phyloP scores from a whole-genome alignment of 2,329 filamentous ascomycete genomes.

The Orbilia quercus region DNA sequence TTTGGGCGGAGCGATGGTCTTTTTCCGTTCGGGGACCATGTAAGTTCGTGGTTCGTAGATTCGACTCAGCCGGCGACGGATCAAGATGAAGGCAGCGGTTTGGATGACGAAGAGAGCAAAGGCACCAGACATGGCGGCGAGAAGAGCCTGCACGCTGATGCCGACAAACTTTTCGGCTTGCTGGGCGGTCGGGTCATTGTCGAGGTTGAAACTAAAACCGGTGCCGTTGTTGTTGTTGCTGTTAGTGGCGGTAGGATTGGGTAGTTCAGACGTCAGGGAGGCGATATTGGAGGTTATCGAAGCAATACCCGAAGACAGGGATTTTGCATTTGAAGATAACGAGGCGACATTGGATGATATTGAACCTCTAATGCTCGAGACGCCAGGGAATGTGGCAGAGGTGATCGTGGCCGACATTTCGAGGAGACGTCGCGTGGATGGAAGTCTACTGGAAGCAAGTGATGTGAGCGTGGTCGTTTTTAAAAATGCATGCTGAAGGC shows the following conservation, averaged over 20 bases:
- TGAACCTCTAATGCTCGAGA: conserved; percentile 9
- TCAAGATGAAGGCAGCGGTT: conserved; percentile 33
- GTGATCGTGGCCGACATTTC: conserved; percentile 29
- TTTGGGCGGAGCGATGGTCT: conserved; percentile 36
- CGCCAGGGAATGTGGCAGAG: conserved; percentile 11
- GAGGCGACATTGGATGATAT: conserved; percentile 4
- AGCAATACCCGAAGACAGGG: conserved; percentile 1
- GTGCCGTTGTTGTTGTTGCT: conserved; percentile 1
- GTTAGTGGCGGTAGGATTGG: conserved; percentile 25
- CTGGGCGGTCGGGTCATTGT: conserved; percentile 34
- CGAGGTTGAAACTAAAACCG: conserved; percentile 3
- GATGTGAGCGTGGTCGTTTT: conserved; percentile 6
- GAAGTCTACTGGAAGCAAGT: conserved; percentile 11
- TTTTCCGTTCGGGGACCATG: conserved; percentile 53
- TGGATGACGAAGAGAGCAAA: conserved; percentile 50
- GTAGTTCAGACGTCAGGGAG: conserved; percentile 15
- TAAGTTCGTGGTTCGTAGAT: conserved; percentile 53
- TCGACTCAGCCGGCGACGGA: conserved; percentile 34
- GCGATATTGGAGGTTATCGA: conserved; percentile 17
- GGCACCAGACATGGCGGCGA: conserved; percentile 50
- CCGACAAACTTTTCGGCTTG: conserved; percentile 45
- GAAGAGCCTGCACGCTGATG: conserved; percentile 41
- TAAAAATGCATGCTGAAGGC: conserved; percentile 13
- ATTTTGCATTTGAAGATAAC: conserved; percentile 4
- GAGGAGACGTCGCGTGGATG: conserved; percentile 10